Evolutionary conservation across 1,139 yeast genomes (phyloP), one percentile per base, ranked within the genome.

Genomic region (Sugiyamaella xylanicola): DNA sequence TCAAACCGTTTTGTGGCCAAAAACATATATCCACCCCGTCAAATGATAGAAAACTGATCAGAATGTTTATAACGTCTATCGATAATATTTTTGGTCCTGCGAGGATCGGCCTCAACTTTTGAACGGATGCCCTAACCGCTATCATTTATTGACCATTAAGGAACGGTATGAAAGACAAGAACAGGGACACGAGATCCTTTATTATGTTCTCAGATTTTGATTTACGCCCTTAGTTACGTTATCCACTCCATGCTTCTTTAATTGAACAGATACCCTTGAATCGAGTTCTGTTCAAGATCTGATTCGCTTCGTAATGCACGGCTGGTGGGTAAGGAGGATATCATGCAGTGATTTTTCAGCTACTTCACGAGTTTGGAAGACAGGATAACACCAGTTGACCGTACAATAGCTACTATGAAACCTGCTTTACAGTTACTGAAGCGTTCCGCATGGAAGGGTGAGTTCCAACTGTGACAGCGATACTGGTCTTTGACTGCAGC

Each of bases 391-490:
- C 32, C 49, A 32, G 39, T 32, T 41, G 3, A 17, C 19, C 17
- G 25, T 8, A 7, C 53, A 40, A 45, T 41, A 61, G 56, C 51
- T 43, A 61, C 61, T 59, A 87, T 87, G 95, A 80, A 82, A 72
- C 79, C 87, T 49, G 71, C 86, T 32, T 67, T 82, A 57, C 69
- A 74, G 49, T 72, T 82, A 51, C 74, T 87, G 59, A 79, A 80
- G 61, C 82, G 96, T 66, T 85, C 95, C 0, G 89, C 86, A 11
- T 88, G 96, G 96, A 88, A 88, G 70, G 83, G 79, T 74, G 59
- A 32, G 75, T n/a, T n/a, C n/a, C n/a, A n/a, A n/a, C n/a, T 57
- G 16, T 16, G 2, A 13, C 36, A 16, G 15, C 15, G 17, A 21
- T 16, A 8, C n/a, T 25, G 1, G 20, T 9, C 2, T 7, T 3